Evolutionary conservation across 768 basidiomycete genomes (phyloP), one percentile per base, ranked within the genome.

Genomic region (Trametes villosa): DNA sequence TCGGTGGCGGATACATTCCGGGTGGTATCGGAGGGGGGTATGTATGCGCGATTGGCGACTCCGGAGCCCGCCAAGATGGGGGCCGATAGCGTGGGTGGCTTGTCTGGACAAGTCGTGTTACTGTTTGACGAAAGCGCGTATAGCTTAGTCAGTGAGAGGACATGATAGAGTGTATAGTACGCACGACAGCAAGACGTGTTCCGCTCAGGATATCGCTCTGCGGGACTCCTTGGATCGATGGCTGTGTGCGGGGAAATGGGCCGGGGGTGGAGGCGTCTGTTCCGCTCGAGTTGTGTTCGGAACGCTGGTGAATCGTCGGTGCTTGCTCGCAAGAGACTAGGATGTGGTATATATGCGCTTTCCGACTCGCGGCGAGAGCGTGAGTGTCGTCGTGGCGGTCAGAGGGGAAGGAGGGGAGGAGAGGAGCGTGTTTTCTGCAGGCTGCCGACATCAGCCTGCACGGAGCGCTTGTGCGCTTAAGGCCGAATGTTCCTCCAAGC

Each of bases 1-100:
- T 57, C 45, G 65, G 56, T 7, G 47, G 60, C 38, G 49, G 38
- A 22, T 50, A 36, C 57, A 59, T 62, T n/a, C 17, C 53, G 30
- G 20, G 17, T 9, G 44, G 30, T 18, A 8, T 55, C 6, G 15
- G 24, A 3, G 44, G 36, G 29, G 42, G 24, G 31, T 55, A 34
- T 36, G n/a, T 27, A 33, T 45, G 44, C 30, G 20, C 8, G 31
- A 27, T 13, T 24, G 13, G 33, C 20, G 20, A 13, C 26, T 55
- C 54, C 33, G 33, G 44, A 7, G 42, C 42, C 22, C 22, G 22
- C 9, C 24, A 24, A 47, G 44, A 38, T 36, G 50, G 34, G 22
- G 24, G 33, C 17, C 50, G 50, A 51, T 36, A 51, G 50, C 15
- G 24, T 11, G 9, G 9, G 50, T 36, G 50, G 13, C 22, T 2